These are phyloP conservation scores for Carnegiea gigantea DNA, from an alignment of 179 eudicot genomes.

Conservation along the genomic window DNA sequence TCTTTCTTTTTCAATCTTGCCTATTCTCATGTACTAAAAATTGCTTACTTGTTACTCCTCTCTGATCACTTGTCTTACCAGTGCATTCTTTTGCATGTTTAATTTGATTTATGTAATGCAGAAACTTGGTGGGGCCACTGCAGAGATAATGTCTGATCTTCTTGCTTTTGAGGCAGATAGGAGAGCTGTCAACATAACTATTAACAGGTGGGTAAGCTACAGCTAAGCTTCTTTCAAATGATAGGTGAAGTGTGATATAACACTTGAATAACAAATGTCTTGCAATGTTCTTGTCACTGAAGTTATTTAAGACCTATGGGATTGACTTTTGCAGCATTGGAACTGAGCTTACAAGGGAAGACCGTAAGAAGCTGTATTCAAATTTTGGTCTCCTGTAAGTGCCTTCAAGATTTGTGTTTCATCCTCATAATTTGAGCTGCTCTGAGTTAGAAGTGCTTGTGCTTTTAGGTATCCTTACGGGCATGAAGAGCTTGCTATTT, in stretches of 20 bases:
- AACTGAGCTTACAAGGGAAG: conserved; percentile 14
- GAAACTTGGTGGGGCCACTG: conserved; percentile 99
- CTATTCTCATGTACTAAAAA: background rate
- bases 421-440: background rate
- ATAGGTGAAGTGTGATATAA: background rate
- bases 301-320: background rate
- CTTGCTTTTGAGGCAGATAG: conserved; percentile 98
- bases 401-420: conserved; percentile 4
- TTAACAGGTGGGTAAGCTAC: conserved; percentile 59
- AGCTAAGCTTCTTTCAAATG: background rate
- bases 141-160: conserved; percentile 97
- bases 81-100: conserved; percentile 9
- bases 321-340: conserved; percentile 13
- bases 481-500: conserved; percentile 92
- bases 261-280: background rate
- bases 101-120: conserved; percentile 29
- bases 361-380: conserved; percentile 13
- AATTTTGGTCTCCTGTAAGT: conserved; percentile 11
- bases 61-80: background rate
- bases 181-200: conserved; percentile 95
- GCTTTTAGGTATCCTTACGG: conserved; percentile 84
- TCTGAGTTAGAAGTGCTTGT: conserved; percentile 21
- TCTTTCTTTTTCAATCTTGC: background rate
- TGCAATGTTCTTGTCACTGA: background rate
- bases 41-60: conserved; percentile 1